These are phyloP conservation scores for Micractinium conductrix DNA, from an alignment of 139 green algal species.

Conservation along the genomic window DNA sequence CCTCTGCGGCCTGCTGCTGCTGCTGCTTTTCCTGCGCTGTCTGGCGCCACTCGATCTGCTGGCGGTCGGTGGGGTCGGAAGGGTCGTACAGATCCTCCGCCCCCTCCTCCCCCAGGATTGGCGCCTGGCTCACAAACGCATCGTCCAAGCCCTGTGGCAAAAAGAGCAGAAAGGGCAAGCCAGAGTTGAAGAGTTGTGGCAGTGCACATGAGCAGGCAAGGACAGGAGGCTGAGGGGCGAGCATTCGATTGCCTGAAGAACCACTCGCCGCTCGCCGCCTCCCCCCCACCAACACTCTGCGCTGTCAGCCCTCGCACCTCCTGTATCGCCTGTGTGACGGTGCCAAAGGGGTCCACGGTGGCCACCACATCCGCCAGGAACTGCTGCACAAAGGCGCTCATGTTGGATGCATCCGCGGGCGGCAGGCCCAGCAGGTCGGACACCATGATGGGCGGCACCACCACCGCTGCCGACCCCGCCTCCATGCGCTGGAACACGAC, in stretches of 20 bases:
- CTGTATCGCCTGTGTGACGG: slow-evolving; percentile 60
- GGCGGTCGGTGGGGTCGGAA: slow-evolving; percentile 58
- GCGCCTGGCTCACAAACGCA: slow-evolving; percentile 49
- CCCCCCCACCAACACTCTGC: not conserved
- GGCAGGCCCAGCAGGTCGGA: slow-evolving; percentile 74
- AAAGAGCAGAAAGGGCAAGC: too few species aligned
- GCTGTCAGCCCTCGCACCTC: not conserved
- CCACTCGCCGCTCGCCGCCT: not conserved
- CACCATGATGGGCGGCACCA: slow-evolving; percentile 43
- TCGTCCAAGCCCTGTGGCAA: slow-evolving; percentile 56
- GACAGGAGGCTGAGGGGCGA: too few species aligned
- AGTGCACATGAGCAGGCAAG: too few species aligned
- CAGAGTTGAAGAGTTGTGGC: too few species aligned
- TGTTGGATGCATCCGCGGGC: slow-evolving; percentile 44
- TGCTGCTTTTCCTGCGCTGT: not conserved
- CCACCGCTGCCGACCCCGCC: slow-evolving; percentile 46
- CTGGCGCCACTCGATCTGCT: slow-evolving; percentile 53
- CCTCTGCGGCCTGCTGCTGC: not conserved
- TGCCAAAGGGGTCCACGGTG: slow-evolving; percentile 62
- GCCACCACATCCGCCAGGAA: slow-evolving; percentile 89
- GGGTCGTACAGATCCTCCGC: slow-evolving; percentile 41
- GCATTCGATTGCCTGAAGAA: not conserved
- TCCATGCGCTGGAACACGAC: slow-evolving; percentile 98
- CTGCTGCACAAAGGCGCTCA: slow-evolving; percentile 71
- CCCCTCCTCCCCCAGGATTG: slow-evolving; percentile 1